Conservation (phyloP, 345 rosid species). For the Punica granatum region DNA sequence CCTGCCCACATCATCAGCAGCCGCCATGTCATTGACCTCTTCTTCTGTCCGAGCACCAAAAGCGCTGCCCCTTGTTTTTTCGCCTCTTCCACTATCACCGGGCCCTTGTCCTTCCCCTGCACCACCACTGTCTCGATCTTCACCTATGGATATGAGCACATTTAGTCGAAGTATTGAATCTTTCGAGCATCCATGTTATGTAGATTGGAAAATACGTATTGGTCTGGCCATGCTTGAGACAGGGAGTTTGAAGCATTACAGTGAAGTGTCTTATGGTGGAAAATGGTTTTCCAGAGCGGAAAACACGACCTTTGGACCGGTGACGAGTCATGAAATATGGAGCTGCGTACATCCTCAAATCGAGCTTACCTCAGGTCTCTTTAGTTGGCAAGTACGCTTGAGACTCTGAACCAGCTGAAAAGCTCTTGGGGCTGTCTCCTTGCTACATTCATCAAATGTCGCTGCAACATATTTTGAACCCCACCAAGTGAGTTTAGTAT, state of each 20-base stretch:
- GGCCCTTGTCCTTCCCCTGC: slow-evolving; percentile 77
- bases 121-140: slow-evolving; percentile 52
- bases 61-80: slow-evolving; percentile 51
- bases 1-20: slow-evolving; percentile 72
- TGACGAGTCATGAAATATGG: too few species aligned
- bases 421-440: slow-evolving; percentile 42
- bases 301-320: too few species aligned
- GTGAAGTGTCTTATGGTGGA: background rate
- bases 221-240: background rate
- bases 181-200: background rate
- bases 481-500: background rate
- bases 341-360: background rate
- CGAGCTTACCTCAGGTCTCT: slow-evolving; percentile 65
- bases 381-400: slow-evolving; percentile 54
- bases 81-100: slow-evolving; percentile 75
- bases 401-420: slow-evolving; percentile 39
- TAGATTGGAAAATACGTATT: background rate
- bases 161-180: background rate
- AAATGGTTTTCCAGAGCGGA: too few species aligned
- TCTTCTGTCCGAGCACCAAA: slow-evolving; percentile 70
- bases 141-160: slow-evolving; percentile 28
- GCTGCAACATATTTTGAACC: slow-evolving; percentile 14
- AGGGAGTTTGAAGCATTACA: background rate
- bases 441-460: slow-evolving; percentile 25
- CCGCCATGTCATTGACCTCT: slow-evolving; percentile 70